Evolutionary conservation across 192 early-diverging fungal genomes (phyloP), one percentile per base, ranked within the genome.

Genomic region (Coemansia sp.): DNA sequence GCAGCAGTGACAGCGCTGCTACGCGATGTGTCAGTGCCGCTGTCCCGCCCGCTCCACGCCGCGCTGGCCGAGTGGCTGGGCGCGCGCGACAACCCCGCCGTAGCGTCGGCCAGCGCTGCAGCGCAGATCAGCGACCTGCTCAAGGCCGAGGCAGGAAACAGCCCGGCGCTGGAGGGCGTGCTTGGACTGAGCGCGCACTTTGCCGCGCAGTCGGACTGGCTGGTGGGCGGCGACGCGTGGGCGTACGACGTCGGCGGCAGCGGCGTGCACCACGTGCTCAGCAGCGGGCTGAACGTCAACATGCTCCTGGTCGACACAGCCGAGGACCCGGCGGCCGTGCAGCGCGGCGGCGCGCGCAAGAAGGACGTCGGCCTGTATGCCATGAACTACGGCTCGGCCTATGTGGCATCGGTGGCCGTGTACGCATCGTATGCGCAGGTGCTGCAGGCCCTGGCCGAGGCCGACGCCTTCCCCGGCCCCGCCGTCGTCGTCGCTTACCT

Each of bases 331-430:
- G 81, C 46, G 81, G 74, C 38, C 87, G 90, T 53, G 70, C 49
- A 64, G 44, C 88, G 90, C 47, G 70, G 64, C 64, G 86, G 88
- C 76, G 86, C 86, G 64, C 85, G 87, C 78, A 95, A 96, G 88
- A 97, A 97, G 87, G 95, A 98, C 78, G 86, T 97, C 73, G 97
- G 95, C 68, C 86, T 98, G 33, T 97, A 95, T 71, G 95, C 95
- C 40, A 96, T 98, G 94, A 94, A 91, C 83, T 97, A 97, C 84
- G 94, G 93, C 49, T 83, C 86, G 7, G 91, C 88, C 12, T 98
- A 94, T 73, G 96, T 97, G 27, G 97, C 97, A 16, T 95, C 95
- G 3, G 92, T 97, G 27, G 92, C 94, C 5, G 80, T 95, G 38
- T 93, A 93, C 75, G 86, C 93, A 3, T 94, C 91, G 36, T 96